phyloP scores from a whole-genome alignment of 176 grass and related monocot species.

The Oryza rufipogon region DNA sequence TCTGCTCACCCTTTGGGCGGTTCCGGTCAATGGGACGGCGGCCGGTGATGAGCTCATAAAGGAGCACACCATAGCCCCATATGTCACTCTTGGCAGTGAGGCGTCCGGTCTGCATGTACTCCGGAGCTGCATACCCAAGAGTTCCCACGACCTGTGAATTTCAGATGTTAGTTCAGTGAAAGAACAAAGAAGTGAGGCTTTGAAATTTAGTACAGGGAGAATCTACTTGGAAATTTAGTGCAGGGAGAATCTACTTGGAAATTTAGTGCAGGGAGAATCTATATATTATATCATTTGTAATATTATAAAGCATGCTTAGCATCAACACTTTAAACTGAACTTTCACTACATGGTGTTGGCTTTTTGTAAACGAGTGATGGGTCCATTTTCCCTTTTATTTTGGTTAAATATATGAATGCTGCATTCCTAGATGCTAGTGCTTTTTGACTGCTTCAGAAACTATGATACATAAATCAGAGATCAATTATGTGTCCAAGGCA shows the following conservation, averaged over 20 bases:
- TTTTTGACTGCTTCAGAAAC: constrained; percentile 31
- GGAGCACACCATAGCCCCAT: constrained; percentile 94
- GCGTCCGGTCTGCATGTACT: constrained; percentile 92
- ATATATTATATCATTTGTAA: neutral
- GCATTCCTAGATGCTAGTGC: neutral
- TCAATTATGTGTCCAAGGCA: neutral
- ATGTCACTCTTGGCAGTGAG: constrained; percentile 85
- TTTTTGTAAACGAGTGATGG: neutral
- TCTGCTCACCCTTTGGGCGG: constrained; percentile 85
- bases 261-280: neutral
- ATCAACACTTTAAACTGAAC: constrained; percentile 16
- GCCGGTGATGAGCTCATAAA: constrained; percentile 94
- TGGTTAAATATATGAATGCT: neutral
- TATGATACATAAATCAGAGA: constrained; percentile 3
- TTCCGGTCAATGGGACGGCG: constrained; percentile 84
- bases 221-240: neutral
- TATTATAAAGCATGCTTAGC: neutral
- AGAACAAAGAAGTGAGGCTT: neutral
- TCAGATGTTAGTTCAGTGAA: constrained; percentile 16
- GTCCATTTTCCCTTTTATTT: neutral
- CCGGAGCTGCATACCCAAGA: constrained; percentile 85
- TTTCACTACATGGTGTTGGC: neutral
- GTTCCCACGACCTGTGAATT: constrained; percentile 79
- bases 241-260: neutral
- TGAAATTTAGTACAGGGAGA: neutral